Percentiles rank a stretch among this genome's conserved stretches.
phyloP scores from a whole-genome alignment of 2,329 filamentous ascomycete genomes.

The Mariannaea elegans region DNA sequence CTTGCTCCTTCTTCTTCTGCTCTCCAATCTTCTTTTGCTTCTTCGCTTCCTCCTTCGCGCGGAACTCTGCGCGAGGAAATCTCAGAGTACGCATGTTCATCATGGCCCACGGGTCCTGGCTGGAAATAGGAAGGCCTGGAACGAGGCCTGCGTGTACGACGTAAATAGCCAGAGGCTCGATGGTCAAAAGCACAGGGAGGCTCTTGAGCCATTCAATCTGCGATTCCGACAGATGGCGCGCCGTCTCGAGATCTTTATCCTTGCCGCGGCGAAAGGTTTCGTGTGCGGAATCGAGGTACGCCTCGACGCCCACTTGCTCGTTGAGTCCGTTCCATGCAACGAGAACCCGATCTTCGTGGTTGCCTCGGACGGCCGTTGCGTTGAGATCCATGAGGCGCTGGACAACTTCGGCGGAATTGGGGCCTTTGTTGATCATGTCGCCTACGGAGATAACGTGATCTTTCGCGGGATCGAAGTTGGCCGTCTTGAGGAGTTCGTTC shows the following conservation, averaged over 20 bases:
- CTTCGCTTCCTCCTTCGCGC: constrained; percentile 45
- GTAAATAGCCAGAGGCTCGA: constrained; percentile 71
- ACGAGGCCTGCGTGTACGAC: constrained; percentile 89
- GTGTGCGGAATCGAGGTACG: constrained; percentile 37
- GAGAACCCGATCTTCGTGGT: constrained; percentile 91
- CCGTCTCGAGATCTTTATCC: constrained; percentile 59
- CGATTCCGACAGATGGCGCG: constrained; percentile 60
- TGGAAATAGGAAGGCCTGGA: constrained; percentile 73
- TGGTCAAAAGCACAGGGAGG: constrained; percentile 80
- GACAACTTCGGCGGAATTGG: constrained; percentile 81
- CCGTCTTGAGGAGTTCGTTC: constrained; percentile 70
- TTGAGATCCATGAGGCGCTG: constrained; percentile 76
- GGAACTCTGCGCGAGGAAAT: constrained; percentile 54
- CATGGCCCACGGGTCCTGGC: constrained; percentile 79
- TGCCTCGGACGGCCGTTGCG: constrained; percentile 87
- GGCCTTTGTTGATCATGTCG: constrained; percentile 87
- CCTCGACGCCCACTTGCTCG: constrained; percentile 37
- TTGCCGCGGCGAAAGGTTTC: constrained; percentile 46
- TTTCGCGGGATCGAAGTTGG: constrained; percentile 61
- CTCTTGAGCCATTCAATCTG: constrained; percentile 75
- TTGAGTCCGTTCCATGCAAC: constrained; percentile 59
- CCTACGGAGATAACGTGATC: constrained; percentile 83
- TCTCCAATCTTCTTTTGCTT: constrained; percentile 23
- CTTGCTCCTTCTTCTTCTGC: constrained; percentile 35
- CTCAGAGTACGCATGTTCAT: constrained; percentile 94